These are phyloP conservation scores for Talaromyces verruculosus DNA, from an alignment of 2,329 filamentous ascomycete genomes.

Conservation along the genomic window DNA sequence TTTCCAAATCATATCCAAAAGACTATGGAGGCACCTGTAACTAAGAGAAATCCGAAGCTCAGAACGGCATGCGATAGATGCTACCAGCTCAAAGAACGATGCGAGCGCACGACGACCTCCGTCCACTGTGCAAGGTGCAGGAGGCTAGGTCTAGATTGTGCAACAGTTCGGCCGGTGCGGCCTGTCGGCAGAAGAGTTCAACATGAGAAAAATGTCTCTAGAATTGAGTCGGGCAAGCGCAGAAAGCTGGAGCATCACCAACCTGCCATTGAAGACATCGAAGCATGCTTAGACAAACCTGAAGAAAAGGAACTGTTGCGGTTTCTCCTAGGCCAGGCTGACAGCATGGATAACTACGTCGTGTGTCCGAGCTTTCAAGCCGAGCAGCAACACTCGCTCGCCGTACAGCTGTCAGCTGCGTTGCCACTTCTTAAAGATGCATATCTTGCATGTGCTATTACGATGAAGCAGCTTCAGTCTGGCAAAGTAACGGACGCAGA, in stretches of 20 bases:
- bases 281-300: neutral
- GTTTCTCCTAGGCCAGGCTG: constrained; percentile 10
- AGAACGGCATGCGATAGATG: constrained; percentile 17
- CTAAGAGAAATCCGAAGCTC: constrained; percentile 2
- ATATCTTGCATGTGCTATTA: constrained; percentile 18
- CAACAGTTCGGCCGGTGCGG: constrained; percentile 8
- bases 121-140: constrained; percentile 8
- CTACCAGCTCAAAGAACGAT: constrained; percentile 19
- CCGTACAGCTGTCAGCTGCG: neutral
- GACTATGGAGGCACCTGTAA: constrained; percentile 1
- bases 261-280: neutral
- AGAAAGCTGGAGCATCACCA: neutral
- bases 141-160: constrained; percentile 12
- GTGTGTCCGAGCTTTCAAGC: constrained; percentile 13
- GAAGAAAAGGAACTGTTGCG: constrained; percentile 16
- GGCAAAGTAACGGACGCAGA: neutral
- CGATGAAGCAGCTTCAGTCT: constrained; percentile 14
- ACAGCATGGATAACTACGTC: constrained; percentile 14
- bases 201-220: neutral
- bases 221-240: neutral
- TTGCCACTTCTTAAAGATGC: constrained; percentile 14
- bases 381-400: constrained; percentile 14
- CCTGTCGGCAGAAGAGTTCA: constrained; percentile 12
- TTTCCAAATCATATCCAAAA: too few relatives aligned
- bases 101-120: constrained; percentile 7